Evolutionary conservation across 1,284 basidiomycete species (phyloP).

Genomic region (Trametes sp.): DNA sequence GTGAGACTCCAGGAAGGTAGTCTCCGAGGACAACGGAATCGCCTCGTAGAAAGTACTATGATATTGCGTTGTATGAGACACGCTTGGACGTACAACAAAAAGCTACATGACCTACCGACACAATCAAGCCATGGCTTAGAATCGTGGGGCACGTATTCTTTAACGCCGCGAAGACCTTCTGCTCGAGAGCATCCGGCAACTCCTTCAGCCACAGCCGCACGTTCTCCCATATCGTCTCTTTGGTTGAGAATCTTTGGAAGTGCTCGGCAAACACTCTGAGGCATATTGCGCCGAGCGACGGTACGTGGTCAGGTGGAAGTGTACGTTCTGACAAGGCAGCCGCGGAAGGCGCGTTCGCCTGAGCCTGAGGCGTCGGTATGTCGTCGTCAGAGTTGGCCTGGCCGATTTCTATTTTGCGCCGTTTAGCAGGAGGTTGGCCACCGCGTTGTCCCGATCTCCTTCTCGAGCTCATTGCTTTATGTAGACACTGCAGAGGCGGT

Average conservation of each 20-base stretch:
- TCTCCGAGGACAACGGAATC: conserved; percentile 55
- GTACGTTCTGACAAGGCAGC: conserved; percentile 57
- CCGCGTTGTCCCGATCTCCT: neutral
- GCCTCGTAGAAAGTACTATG: conserved; percentile 68
- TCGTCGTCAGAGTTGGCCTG: conserved; percentile 49
- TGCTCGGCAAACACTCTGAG: conserved; percentile 59
- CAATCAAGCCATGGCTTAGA: conserved; percentile 61
- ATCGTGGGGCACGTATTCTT: conserved; percentile 55
- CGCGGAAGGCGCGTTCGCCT: conserved; percentile 54
- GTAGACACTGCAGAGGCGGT: neutral
- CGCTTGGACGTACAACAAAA: neutral
- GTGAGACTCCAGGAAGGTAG: conserved; percentile 60
- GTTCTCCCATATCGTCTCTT: conserved; percentile 48
- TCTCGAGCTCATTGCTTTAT: conserved; percentile 4
- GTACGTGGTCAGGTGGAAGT: conserved; percentile 45
- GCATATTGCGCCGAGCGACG: conserved; percentile 57
- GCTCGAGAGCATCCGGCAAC: conserved; percentile 61
- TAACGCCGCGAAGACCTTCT: conserved; percentile 59
- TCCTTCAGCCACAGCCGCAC: conserved; percentile 50
- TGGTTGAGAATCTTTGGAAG: conserved; percentile 49
- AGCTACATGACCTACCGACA: conserved; percentile 49
- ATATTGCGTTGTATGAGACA: neutral
- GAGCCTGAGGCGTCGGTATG: conserved; percentile 40
- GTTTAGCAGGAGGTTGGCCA: conserved; percentile 37
- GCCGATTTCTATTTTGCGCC: conserved; percentile 41